These are phyloP conservation scores for Termitomyces titanicus DNA, from an alignment of 768 basidiomycete genomes.

Conservation along the genomic window DNA sequence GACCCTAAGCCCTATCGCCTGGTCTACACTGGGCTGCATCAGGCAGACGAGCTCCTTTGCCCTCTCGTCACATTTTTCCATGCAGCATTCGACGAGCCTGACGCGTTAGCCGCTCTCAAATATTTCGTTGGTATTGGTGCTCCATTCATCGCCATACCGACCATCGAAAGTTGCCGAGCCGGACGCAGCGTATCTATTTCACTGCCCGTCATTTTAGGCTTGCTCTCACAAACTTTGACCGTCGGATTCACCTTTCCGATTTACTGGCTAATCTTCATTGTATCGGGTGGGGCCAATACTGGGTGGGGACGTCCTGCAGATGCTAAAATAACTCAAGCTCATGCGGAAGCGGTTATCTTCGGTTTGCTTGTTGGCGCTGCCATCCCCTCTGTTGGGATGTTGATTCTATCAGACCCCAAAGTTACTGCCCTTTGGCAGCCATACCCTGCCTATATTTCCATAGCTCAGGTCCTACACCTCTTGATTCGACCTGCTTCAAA, in stretches of 20 bases:
- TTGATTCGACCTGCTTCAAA: slow-evolving; percentile 32
- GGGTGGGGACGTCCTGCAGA: slow-evolving; percentile 13
- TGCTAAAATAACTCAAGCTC: slow-evolving; percentile 34
- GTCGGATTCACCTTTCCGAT: slow-evolving; percentile 42
- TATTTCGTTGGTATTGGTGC: slow-evolving; percentile 34
- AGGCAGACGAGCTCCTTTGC: slow-evolving; percentile 39
- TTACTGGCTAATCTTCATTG: slow-evolving; percentile 44
- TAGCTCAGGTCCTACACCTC: slow-evolving; percentile 37
- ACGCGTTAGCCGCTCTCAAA: slow-evolving; percentile 27
- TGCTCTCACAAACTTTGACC: slow-evolving; percentile 38
- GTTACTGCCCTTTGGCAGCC: slow-evolving; percentile 54
- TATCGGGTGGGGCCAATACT: slow-evolving; percentile 30
- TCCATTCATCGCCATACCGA: slow-evolving; percentile 37
- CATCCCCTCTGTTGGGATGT: slow-evolving; percentile 45
- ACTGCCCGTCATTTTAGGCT: slow-evolving; percentile 37
- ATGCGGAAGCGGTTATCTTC: slow-evolving; percentile 52
- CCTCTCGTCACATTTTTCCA: slow-evolving; percentile 47
- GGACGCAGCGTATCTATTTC: slow-evolving; percentile 32
- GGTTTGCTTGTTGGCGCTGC: slow-evolving; percentile 39
- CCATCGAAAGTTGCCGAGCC: slow-evolving; percentile 40
- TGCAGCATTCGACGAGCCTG: slow-evolving; percentile 27
- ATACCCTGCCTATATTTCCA: slow-evolving; percentile 44
- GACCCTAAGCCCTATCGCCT: slow-evolving; percentile 29
- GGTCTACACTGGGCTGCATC: slow-evolving; percentile 33
- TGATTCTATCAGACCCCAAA: slow-evolving; percentile 35